Base-by-base conservation (phyloP, 2,329 filamentous ascomycete species). In the Diaporthe batatas region DNA sequence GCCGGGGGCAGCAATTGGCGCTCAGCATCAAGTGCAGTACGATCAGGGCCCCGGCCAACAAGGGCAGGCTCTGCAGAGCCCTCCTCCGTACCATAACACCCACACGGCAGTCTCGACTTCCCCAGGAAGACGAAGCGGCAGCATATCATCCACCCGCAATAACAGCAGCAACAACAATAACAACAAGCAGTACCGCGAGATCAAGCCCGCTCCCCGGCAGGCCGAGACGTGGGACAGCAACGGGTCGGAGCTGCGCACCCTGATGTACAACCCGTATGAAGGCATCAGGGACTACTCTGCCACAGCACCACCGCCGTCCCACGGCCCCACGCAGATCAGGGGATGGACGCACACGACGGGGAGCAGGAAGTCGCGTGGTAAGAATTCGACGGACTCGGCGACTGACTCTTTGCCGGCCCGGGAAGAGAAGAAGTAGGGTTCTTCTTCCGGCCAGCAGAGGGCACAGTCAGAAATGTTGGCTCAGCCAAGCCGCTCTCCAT, bases 261-360 rank as follows among this genome's bases (percentile, higher is more conserved):
- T 90, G 4, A 87, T 86, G 49, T 91, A 90, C 75, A 84, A 87
- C 72, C 85, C 86, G 59, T 83, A 83, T 36, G 85, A 86, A 74
- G 86, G 88, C 25, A 89, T 90, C 77, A 90, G 90, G 77, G 88
- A 91, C 76, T 89, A 89, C 55, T 83, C 83, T 5, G 84, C 88
- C 2, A 85, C 84, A 23, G 88, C 90, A 65, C 87, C 88, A 18
- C 84, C 89, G 39, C 89, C 89, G 11, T 85, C 84, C 62, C 87
- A 86, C 21, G 89, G 88, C 0, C 89, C 89, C 0, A 89, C 87
- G 16, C 84, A 85, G 55, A 90, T 91, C 42, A 81, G 89, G 36
- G 89, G 88, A 1, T 91, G 89, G 89, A 88, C 87, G 59, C 82
- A 85, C 36, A 84, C 84, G 75, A 86, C 83, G 74, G 78, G 81